These are phyloP conservation scores for Nemania sp. DNA, from an alignment of 2,329 filamentous ascomycete species.

Conservation along the genomic window DNA sequence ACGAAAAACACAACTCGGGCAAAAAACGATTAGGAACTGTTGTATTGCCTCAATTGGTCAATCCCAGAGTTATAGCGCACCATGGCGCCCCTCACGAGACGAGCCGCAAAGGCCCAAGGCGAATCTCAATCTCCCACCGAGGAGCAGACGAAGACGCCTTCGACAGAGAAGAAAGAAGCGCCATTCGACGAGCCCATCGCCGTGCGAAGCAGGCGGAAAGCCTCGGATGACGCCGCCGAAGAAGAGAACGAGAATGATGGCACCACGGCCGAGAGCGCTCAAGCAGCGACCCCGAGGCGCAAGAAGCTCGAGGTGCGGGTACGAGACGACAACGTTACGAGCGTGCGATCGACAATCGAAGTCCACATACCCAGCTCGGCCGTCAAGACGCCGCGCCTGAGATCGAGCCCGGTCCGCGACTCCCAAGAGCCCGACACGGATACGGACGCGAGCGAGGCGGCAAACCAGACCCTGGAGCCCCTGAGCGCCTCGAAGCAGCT, in stretches of 20 bases:
- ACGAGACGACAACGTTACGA: conserved; percentile 28
- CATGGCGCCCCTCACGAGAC: conserved; percentile 38
- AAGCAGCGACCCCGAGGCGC: conserved; percentile 26
- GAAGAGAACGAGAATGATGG: conserved; percentile 1
- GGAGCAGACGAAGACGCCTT: not conserved
- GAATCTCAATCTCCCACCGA: conserved; percentile 1
- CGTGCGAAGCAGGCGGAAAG: conserved; percentile 30
- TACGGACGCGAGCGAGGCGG: conserved; percentile 13
- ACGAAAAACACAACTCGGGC: not conserved
- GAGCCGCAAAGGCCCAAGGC: conserved; percentile 27
- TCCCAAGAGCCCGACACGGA: conserved; percentile 29
- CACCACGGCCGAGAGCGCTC: not conserved
- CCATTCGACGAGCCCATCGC: conserved; percentile 24
- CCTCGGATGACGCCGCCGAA: conserved; percentile 12
- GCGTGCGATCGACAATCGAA: conserved; percentile 30
- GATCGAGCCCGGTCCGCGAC: conserved; percentile 29
- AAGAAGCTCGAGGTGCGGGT: conserved; percentile 35
- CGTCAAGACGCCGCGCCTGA: conserved; percentile 26
- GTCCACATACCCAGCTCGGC: conserved; percentile 34
- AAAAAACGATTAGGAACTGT: not conserved
- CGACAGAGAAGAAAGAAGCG: conserved; percentile 2
- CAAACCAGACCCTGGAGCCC: conserved; percentile 25
- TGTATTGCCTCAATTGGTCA: not conserved
- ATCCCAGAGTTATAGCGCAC: not conserved
- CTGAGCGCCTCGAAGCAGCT: conserved; percentile 39